Conservation (phyloP, 2,329 filamentous ascomycete genomes). For the Sporothrix pseudoabietina region DNA sequence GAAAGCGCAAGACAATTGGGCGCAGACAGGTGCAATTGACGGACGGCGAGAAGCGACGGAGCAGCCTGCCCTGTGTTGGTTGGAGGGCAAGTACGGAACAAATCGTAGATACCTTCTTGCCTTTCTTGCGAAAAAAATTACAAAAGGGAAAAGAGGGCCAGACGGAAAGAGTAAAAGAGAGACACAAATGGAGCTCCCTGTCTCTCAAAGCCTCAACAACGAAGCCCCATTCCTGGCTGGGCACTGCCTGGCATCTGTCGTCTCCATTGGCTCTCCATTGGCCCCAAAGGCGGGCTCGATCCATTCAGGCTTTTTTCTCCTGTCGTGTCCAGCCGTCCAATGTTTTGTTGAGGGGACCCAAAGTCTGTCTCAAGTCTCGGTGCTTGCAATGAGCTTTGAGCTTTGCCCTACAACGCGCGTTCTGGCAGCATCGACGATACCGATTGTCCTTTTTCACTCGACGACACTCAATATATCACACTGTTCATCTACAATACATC, state of each 20-base stretch:
- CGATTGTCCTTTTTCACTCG: not conserved
- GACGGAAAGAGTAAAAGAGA: not conserved
- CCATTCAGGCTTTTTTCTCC: not conserved
- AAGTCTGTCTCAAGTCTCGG: not conserved
- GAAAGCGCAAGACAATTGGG: not conserved
- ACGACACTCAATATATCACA: not conserved
- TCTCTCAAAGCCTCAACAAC: not conserved
- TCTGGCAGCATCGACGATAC: not conserved
- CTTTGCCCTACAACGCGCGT: not conserved
- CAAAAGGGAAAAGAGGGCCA: not conserved
- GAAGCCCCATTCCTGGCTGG: conserved; percentile 1
- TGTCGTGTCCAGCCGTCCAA: not conserved
- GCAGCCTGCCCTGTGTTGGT: not conserved
- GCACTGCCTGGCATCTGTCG: not conserved
- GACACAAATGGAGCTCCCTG: not conserved
- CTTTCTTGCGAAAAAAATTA: not conserved
- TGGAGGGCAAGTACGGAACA: not conserved
- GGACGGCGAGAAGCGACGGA: not conserved
- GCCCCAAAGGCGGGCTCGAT: not conserved
- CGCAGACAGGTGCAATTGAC: not conserved
- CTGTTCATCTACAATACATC: not conserved
- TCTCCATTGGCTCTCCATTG: not conserved
- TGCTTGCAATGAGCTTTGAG: not conserved
- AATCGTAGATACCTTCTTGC: no score
- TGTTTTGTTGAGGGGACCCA: conserved; percentile 12